Conservation (phyloP, 352 stramenopile species). For the Aphanomyces stellatus region DNA sequence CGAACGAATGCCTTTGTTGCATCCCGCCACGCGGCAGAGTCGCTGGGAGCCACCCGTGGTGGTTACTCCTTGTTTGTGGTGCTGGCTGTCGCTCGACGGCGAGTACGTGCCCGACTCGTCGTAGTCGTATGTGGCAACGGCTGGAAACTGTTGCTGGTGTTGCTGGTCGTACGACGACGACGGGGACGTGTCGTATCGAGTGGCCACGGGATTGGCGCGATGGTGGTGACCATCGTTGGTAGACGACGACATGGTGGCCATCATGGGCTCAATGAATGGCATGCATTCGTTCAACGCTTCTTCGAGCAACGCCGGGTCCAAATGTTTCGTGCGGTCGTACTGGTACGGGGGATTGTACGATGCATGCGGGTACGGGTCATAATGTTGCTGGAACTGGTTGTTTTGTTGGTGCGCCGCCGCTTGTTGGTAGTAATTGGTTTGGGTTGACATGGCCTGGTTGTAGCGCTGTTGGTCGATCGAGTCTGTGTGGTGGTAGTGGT, state of each 20-base stretch:
- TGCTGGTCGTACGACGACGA: neutral
- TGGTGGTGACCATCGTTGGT: neutral
- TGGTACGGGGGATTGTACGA: neutral
- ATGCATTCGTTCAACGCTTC: conserved; percentile 20
- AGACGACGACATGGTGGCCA: neutral
- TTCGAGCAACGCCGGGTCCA: conserved; percentile 14
- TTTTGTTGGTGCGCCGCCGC: neutral
- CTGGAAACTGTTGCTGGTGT: neutral
- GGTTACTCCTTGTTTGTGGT: neutral
- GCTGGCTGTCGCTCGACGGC: conserved; percentile 4
- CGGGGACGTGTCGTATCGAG: neutral
- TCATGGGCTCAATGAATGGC: conserved; percentile 10
- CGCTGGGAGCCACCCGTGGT: conserved; percentile 21
- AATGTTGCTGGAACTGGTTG: neutral
- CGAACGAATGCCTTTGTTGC: conserved; percentile 71
- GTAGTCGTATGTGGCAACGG: neutral
- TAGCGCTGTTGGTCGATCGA: neutral
- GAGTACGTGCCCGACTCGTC: neutral
- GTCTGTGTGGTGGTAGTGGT: neutral
- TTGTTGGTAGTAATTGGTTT: neutral
- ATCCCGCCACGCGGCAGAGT: conserved; percentile 64
- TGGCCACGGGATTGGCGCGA: neutral
- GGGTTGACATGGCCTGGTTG: neutral
- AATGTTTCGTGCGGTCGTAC: conserved; percentile 5
- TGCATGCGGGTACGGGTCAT: conserved; percentile 5